These are phyloP conservation scores for Cercophora newfieldiana DNA, from an alignment of 495 filamentous ascomycete genomes.

Conservation along the genomic window DNA sequence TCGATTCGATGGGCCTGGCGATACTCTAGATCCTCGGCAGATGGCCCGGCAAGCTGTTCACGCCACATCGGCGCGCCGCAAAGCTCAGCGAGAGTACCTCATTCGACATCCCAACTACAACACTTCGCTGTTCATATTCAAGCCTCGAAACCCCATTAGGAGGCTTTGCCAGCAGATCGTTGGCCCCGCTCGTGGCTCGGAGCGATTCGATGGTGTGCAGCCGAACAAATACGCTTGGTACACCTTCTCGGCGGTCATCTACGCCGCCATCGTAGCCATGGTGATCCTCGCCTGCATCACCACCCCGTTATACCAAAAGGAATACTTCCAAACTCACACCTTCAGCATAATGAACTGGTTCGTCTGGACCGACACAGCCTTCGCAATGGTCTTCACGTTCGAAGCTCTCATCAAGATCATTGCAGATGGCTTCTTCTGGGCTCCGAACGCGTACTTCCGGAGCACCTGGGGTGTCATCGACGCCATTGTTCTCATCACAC, in stretches of 20 bases:
- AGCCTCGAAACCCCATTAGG: constrained; percentile 71
- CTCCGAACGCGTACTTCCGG: constrained; percentile 94
- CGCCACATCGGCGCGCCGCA: constrained; percentile 76
- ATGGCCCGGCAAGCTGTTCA: constrained; percentile 90
- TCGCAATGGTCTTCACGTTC: constrained; percentile 81
- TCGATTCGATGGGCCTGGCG: constrained; percentile 68
- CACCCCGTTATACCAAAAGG: constrained; percentile 87
- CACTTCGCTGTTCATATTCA: constrained; percentile 85
- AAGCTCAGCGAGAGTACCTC: constrained; percentile 87
- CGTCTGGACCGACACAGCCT: constrained; percentile 84
- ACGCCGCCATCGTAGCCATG: constrained; percentile 94
- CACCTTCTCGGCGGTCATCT: constrained; percentile 88
- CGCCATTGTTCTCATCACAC: constrained; percentile 84
- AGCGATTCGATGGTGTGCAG: constrained; percentile 81
- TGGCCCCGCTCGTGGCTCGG: constrained; percentile 81
- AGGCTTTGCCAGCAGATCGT: constrained; percentile 86
- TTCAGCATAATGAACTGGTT: constrained; percentile 76
- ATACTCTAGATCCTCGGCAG: constrained; percentile 76
- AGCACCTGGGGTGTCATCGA: constrained; percentile 98
- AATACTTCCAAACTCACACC: constrained; percentile 64
- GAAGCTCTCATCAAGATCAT: constrained; percentile 93
- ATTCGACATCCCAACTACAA: constrained; percentile 88
- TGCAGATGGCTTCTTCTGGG: constrained; percentile 95
- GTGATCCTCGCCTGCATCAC: constrained; percentile 92
- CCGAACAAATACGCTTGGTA: constrained; percentile 91